Conservation (phyloP, 371 early-diverging fungal species). For the Gilbertella persicaria region DNA sequence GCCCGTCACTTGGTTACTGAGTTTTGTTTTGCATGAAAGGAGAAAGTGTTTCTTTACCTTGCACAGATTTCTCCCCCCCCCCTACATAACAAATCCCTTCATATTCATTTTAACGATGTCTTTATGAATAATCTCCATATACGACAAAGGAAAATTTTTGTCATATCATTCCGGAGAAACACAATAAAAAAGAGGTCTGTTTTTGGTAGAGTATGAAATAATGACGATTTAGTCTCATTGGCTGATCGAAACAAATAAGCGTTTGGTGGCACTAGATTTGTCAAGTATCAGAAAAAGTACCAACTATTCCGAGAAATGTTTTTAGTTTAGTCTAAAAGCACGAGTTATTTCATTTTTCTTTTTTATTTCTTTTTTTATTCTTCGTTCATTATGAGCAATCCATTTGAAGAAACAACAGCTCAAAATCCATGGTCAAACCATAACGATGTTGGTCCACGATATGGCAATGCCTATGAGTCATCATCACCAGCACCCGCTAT, state of each 20-base stretch:
- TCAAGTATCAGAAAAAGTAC: neutral
- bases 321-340: neutral
- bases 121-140: no score
- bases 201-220: no score
- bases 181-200: no score
- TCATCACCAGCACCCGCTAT: neutral
- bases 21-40: neutral
- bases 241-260: no score
- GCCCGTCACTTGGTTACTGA: conserved; percentile 9
- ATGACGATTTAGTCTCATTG: no score
- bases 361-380: neutral
- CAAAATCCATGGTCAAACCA: neutral
- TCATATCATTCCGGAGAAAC: no score
- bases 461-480: neutral
- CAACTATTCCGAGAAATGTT: neutral
- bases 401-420: neutral
- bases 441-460: neutral
- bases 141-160: no score
- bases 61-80: no score
- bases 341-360: neutral
- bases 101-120: no score
- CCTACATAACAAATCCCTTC: no score
- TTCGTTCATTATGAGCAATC: neutral
- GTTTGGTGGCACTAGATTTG: no score
- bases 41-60: no score